Conservation (phyloP, 805 yeast species). For the Saccharomycopsis sp. region DNA sequence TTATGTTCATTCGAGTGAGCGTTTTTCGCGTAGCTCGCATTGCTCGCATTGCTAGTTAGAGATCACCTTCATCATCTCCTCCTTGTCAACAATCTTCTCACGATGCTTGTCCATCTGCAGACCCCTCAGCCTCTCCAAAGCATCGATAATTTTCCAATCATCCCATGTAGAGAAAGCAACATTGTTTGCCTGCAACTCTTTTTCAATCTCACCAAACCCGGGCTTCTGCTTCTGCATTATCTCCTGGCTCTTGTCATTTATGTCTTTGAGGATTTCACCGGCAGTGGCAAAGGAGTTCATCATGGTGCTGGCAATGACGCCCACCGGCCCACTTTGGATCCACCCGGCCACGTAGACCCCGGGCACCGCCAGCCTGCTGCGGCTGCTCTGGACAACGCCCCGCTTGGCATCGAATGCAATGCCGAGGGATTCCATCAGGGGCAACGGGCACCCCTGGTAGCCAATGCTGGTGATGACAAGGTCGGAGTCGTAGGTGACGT, state of each 20-base stretch:
- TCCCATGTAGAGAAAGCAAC: too few species aligned
- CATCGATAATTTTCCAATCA: too few species aligned
- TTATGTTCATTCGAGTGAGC: too few species aligned
- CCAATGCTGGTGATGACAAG: conserved; percentile 77
- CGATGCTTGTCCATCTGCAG: too few species aligned
- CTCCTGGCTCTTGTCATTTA: conserved; percentile 29
- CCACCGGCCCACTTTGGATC: conserved; percentile 80
- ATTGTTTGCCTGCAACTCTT: too few species aligned
- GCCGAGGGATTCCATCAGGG: conserved; percentile 37
- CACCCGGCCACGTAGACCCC: conserved; percentile 83
- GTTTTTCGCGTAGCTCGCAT: too few species aligned
- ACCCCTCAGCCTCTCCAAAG: too few species aligned
- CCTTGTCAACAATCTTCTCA: too few species aligned
- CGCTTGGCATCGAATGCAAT: conserved; percentile 37
- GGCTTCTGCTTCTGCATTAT: too few species aligned
- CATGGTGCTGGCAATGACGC: conserved; percentile 88
- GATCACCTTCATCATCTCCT: too few species aligned
- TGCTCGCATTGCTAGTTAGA: too few species aligned
- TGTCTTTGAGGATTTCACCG: conserved; percentile 51
- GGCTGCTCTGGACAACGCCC: conserved; percentile 37
- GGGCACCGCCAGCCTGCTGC: conserved; percentile 21
- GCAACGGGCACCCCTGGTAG: conserved; percentile 57
- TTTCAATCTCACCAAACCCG: too few species aligned
- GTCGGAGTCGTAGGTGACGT: conserved; percentile 39
- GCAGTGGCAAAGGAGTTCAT: conserved; percentile 73